Evolutionary conservation across 2,329 filamentous ascomycete genomes (phyloP).

Genomic region (Phoma herbarum): DNA sequence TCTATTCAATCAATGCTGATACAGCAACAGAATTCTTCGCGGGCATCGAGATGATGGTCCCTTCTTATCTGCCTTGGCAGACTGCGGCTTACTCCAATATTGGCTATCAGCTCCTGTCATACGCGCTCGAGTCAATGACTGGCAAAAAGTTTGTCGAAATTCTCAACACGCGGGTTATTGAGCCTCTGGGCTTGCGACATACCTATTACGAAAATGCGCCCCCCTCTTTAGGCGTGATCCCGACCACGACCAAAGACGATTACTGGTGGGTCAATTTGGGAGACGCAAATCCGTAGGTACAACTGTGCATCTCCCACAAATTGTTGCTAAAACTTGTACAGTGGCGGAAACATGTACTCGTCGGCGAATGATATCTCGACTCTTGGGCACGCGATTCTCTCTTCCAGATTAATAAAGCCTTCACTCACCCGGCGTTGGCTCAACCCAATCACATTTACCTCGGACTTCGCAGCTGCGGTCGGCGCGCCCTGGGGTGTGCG

Average conservation of each 20-base stretch:
- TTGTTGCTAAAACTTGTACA: conserved; percentile 1
- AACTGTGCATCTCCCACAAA: fast-evolving
- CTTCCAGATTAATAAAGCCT: conserved; percentile 47
- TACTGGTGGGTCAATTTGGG: conserved; percentile 36
- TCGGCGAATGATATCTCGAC: conserved; percentile 49
- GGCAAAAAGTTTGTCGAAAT: conserved; percentile 48
- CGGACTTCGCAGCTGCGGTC: conserved; percentile 39
- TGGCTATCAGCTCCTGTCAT: conserved; percentile 49
- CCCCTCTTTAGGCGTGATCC: conserved; percentile 48
- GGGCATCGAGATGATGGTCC: conserved; percentile 44
- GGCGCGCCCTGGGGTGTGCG: conserved; percentile 55
- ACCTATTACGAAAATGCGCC: conserved; percentile 47
- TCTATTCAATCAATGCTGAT: background rate
- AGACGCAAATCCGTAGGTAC: conserved; percentile 33
- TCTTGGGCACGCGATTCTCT: conserved; percentile 52
- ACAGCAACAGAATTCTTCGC: conserved; percentile 46
- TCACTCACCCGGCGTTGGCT: conserved; percentile 54
- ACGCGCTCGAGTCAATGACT: conserved; percentile 53
- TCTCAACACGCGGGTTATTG: conserved; percentile 49
- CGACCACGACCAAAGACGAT: conserved; percentile 35
- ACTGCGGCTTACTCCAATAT: conserved; percentile 51
- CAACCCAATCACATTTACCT: conserved; percentile 53
- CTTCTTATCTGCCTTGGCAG: conserved; percentile 45
- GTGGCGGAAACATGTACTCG: conserved; percentile 46
- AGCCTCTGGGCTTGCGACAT: conserved; percentile 52